A percentile compares a stretch with the other conserved stretches of the same genome.
These are phyloP conservation scores for Cylindrodendrum hubeiense DNA, from an alignment of 2,329 filamentous ascomycete species.

Conservation along the genomic window DNA sequence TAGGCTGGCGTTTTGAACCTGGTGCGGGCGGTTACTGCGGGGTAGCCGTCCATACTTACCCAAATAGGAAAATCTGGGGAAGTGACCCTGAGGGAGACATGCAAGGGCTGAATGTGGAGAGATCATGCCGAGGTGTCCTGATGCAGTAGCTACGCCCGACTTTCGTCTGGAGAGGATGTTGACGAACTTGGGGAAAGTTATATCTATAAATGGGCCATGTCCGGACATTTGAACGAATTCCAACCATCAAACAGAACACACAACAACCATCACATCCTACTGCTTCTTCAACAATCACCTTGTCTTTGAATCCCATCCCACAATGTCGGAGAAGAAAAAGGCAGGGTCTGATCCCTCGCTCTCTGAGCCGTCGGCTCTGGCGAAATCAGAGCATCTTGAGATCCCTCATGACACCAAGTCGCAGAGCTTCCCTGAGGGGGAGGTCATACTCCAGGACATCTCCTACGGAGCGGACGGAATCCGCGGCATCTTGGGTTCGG, in stretches of 20 bases:
- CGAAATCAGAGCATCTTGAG: background rate
- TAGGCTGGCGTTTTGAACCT: background rate
- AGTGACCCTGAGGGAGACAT: background rate
- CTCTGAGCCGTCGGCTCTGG: background rate
- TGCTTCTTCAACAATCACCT: background rate
- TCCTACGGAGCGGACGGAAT: conserved; percentile 17
- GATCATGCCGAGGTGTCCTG: background rate
- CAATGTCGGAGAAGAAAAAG: background rate
- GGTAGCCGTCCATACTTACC: background rate
- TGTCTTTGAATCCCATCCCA: background rate
- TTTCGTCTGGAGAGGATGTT: background rate
- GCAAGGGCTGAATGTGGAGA: background rate
- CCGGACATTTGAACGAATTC: background rate
- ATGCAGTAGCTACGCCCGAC: background rate
- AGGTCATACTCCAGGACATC: background rate
- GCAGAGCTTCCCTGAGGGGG: background rate
- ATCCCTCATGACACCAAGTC: background rate
- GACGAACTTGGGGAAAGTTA: background rate
- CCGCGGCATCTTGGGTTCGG: conserved; percentile 54
- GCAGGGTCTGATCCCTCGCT: background rate
- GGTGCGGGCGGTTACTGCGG: background rate
- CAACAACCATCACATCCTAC: background rate
- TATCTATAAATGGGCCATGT: background rate
- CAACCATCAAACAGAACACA: background rate
- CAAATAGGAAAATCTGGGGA: conserved; percentile 4